Base-by-base conservation (phyloP, 345 rosid genomes). In the Eucalyptus albens region DNA sequence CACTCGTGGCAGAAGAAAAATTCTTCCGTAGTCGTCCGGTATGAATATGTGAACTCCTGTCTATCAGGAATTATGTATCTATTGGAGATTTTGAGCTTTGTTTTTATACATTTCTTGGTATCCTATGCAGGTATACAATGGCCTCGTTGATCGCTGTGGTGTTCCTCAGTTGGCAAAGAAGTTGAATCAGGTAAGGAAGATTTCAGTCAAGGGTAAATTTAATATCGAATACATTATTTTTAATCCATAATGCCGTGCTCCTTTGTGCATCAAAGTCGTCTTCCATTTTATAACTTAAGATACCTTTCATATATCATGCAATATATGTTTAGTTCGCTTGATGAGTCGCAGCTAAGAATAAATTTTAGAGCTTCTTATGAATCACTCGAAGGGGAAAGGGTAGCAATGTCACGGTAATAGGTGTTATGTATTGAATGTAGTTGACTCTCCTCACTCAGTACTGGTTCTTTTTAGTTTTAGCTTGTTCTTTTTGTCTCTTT, bases 111-210 rank as follows among this genome's bases (percentile, higher is more conserved):
- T 42, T 55, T 90, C 44, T 81, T 62, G 37, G 86, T 65, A 60
- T 88, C 31, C 67, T 85, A 86, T 88, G 31, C 83, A 97, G 99
- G 97, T 93, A 59, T 97, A 97, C 93, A 96, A 92, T 88, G 94
- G 95, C 92, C 93, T 97, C n/a, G 95, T 95, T n/a, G 99, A 97
- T 93, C 96, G 97, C 27, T 97, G 98, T 94, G 99, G 99, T 60
- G 93, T 97, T 91, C 97, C 99, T 89, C 99, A 97, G 90, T 77
- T 97, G 92, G 99, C 99, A 56, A 97, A 97, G 93, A 97, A 96
- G 92, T 93, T 97, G 94, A 97, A 97, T 90, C 98, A 96, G 97
- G 99, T 97, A 94, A 82, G 92, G 87, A 40, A 77, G 5, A 21
- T 77, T 77, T 40, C 85, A 21, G 27, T 40, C 15, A 40, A 37